Evolutionary conservation across 2,329 filamentous ascomycete species (phyloP), one percentile per base, ranked within the genome.

Genomic region (Nothomitra cinnamomea): DNA sequence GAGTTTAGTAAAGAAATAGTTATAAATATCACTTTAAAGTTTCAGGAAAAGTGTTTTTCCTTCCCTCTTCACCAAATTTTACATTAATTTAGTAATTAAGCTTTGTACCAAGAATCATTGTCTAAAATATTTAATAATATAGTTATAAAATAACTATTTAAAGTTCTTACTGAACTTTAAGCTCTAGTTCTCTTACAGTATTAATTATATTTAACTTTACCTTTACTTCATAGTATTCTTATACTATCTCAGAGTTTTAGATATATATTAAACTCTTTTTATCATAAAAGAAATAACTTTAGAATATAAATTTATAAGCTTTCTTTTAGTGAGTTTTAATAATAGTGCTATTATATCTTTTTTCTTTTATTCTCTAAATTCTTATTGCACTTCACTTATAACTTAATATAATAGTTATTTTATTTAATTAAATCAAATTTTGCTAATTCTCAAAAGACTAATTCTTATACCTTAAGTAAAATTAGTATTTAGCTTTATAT

Each of bases 401-500:
- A 19, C 51, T 49, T 24, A 54, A 28, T 24, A 41, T 53, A 13
- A 58, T 43, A 43, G 32, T n/a, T n/a, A n/a, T n/a, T n/a, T n/a
- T n/a, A n/a, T n/a, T n/a, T n/a, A n/a, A n/a, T n/a, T n/a, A n/a
- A 17, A 58, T 57, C 3, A 58, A 56, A 51, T 58, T 55, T 25
- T 58, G 57, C 57, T 36, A 58, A 51, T 58, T 54, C 40, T 58
- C 56, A 5, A 58, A 28, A 3, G 51, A 52, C 57, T 42, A 57
- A 52, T 58, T n/a, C 40, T 55, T 42, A 53, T 57, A 32, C 2
- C 52, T 41, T 32, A 56, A 47, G 50, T 48, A 57, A 38, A 17
- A 57, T 25, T 56, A 25, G 22, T 7, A 7, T 19, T 47, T 19
- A 7, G 42, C 22, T 49, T 4, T 21, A 28, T 49, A 21, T 3